Percentiles rank a stretch among this genome's conserved stretches.
phyloP scores from a whole-genome alignment of 2,329 filamentous ascomycete genomes.

The Mycosphaerella arachidis region DNA sequence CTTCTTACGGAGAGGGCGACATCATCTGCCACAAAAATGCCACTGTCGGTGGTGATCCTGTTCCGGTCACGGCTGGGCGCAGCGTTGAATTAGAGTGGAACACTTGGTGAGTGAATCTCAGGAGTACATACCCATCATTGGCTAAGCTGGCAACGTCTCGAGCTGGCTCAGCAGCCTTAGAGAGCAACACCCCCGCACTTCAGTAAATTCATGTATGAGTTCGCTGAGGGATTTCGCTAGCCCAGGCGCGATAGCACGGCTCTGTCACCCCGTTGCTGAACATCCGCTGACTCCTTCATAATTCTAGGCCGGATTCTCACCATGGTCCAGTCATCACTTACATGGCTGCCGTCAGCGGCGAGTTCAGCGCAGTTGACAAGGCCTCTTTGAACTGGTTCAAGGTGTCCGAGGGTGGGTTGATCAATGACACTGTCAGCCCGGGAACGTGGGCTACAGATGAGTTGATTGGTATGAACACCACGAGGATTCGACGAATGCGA shows the following conservation, averaged over 20 bases:
- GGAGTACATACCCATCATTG: too few species aligned
- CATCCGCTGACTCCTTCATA: background rate
- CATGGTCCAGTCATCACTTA: conserved; percentile 62
- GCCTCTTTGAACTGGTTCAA: conserved; percentile 57
- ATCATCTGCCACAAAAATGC: conserved; percentile 50
- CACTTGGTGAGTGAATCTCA: conserved; percentile 8
- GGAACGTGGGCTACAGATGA: conserved; percentile 55
- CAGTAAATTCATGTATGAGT: too few species aligned
- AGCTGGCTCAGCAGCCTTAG: too few species aligned
- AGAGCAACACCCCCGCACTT: too few species aligned
- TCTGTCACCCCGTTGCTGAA: background rate
- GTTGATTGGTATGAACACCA: conserved; percentile 35
- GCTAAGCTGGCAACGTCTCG: too few species aligned
- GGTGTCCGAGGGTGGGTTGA: conserved; percentile 55
- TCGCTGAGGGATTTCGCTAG: too few species aligned
- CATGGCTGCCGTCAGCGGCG: conserved; percentile 54
- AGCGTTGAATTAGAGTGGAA: conserved; percentile 51
- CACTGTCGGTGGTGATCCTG: conserved; percentile 47
- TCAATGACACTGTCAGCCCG: conserved; percentile 35
- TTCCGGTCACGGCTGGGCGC: conserved; percentile 52
- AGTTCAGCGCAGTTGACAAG: conserved; percentile 54
- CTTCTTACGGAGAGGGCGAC: conserved; percentile 20
- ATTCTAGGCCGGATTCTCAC: conserved; percentile 37
- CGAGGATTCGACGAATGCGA: background rate
- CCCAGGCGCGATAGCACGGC: background rate